A percentile compares a stretch with the other conserved stretches of the same genome.
These are phyloP conservation scores for Acacia pycnantha DNA, from an alignment of 331 rosid genomes.

Conservation along the genomic window DNA sequence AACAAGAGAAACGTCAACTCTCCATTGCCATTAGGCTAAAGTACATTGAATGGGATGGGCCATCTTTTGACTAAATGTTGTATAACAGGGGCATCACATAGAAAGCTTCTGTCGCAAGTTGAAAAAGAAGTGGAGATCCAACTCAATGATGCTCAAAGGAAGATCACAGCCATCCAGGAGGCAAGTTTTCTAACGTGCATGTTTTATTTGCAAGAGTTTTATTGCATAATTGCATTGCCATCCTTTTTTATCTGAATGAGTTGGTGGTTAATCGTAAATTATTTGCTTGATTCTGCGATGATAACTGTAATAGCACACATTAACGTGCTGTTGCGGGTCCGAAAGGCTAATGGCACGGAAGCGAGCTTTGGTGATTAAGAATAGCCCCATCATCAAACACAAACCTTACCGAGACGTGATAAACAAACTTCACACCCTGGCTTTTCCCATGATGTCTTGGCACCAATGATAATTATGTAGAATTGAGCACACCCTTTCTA, in stretches of 20 bases:
- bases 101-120: conserved; percentile 71
- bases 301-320: neutral
- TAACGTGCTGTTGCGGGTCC: neutral
- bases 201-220: conserved; percentile 10
- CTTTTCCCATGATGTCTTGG: conserved; percentile 6
- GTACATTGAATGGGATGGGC: conserved; percentile 9
- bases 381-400: conserved; percentile 23
- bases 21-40: neutral
- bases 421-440: conserved; percentile 5
- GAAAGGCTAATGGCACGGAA: neutral
- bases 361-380: conserved; percentile 7
- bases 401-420: neutral
- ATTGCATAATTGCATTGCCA: conserved; percentile 10
- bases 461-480: neutral
- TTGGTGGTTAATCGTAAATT: conserved; percentile 16
- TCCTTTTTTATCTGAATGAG: conserved; percentile 26
- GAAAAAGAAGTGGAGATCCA: conserved; percentile 66
- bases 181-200: conserved; percentile 47
- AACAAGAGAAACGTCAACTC: neutral
- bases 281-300: conserved; percentile 11
- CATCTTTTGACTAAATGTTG: conserved; percentile 23
- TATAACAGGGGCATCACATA: conserved; percentile 70
- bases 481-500: neutral
- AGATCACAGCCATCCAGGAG: conserved; percentile 66
- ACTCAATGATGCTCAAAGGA: conserved; percentile 71